These are phyloP conservation scores for Phytophthora ohioensis DNA, from an alignment of 352 stramenopile species.

Conservation along the genomic window DNA sequence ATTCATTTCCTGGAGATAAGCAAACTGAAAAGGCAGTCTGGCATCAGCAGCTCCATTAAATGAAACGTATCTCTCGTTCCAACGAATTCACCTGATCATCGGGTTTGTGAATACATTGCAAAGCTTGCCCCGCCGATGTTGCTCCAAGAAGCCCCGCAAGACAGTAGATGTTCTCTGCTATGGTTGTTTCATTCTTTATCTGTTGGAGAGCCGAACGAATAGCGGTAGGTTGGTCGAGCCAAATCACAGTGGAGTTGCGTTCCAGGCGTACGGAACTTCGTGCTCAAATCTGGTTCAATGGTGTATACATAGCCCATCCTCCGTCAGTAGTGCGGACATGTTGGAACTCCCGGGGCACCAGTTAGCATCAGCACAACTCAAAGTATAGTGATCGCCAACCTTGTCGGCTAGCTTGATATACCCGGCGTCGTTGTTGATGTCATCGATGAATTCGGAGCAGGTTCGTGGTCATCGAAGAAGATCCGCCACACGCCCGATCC, in stretches of 20 bases:
- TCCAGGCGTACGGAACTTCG: slow-evolving; percentile 59
- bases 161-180: slow-evolving; percentile 61
- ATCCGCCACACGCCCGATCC: slow-evolving; percentile 22
- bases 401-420: slow-evolving; percentile 55
- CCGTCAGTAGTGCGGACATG: slow-evolving; percentile 51
- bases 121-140: slow-evolving; percentile 32
- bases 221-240: slow-evolving; percentile 45
- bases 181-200: slow-evolving; percentile 51
- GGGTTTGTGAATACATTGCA: slow-evolving; percentile 36
- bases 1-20: slow-evolving; percentile 60
- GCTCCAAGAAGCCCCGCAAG: slow-evolving; percentile 46
- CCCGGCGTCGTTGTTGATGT: slow-evolving; percentile 49
- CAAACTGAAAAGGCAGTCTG: slow-evolving; percentile 61
- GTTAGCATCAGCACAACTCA: slow-evolving; percentile 73
- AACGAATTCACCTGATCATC: slow-evolving; percentile 39
- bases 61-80: slow-evolving; percentile 65
- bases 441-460: background rate
- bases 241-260: slow-evolving; percentile 62
- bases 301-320: slow-evolving; percentile 57
- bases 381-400: slow-evolving; percentile 56
- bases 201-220: slow-evolving; percentile 39
- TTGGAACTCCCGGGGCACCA: slow-evolving; percentile 53
- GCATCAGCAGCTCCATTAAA: slow-evolving; percentile 9
- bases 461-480: no score
- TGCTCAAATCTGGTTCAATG: slow-evolving; percentile 48